phyloP scores from a whole-genome alignment of 805 yeast genomes.

The Candida coquimbonensis region DNA sequence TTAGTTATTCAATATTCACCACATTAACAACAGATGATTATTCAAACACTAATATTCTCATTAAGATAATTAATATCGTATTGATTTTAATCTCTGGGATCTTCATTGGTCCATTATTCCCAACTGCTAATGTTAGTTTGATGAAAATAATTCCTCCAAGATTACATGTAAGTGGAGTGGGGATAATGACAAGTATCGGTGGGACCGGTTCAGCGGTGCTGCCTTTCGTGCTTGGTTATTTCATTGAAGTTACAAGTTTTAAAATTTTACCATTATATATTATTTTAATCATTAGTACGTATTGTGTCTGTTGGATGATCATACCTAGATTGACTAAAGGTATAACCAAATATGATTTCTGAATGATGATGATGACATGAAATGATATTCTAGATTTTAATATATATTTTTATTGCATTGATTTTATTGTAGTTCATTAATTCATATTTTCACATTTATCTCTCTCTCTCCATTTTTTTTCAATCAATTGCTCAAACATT shows the following conservation, averaged over 20 bases:
- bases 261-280: slow-evolving; percentile 21
- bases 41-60: slow-evolving; percentile 19
- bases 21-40: slow-evolving; percentile 27
- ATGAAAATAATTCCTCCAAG: slow-evolving; percentile 54
- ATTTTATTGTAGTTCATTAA: not conserved
- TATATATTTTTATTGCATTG: too few species aligned
- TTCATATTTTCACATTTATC: too few species aligned
- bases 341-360: slow-evolving; percentile 3
- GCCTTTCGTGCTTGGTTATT: slow-evolving; percentile 56
- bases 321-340: slow-evolving; percentile 7
- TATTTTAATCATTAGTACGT: slow-evolving; percentile 2
- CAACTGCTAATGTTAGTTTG: slow-evolving; percentile 63
- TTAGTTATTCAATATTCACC: slow-evolving; percentile 15
- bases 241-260: slow-evolving; percentile 23
- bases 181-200: slow-evolving; percentile 71
- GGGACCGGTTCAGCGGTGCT: slow-evolving; percentile 77
- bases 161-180: slow-evolving; percentile 60
- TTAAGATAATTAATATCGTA: slow-evolving; percentile 4
- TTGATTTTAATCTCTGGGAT: slow-evolving; percentile 41
- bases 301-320: slow-evolving; percentile 6
- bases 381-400: too few species aligned
- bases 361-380: not conserved
- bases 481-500: slow-evolving; percentile 7
- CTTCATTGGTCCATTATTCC: slow-evolving; percentile 64
- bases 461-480: too few species aligned